Evolutionary conservation across 352 stramenopile genomes (phyloP), one percentile per base, ranked within the genome.

Genomic region (Pythium guiyangense): DNA sequence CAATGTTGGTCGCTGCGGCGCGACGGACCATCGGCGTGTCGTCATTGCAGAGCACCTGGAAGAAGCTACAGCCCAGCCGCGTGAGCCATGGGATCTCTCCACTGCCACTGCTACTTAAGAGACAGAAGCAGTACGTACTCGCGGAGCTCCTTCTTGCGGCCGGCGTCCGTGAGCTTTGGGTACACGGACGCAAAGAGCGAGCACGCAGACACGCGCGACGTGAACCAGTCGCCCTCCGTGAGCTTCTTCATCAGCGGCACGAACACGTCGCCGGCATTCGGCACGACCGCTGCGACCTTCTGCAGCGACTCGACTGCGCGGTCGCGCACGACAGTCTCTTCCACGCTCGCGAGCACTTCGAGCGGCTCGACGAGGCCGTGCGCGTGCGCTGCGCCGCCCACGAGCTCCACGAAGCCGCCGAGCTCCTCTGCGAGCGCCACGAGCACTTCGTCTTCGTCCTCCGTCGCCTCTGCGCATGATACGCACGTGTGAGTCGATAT

Each of bases 291-390:
- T 51, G 79, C 70, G 37, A 90, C 74, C 61, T 90, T 93, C 40
- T 89, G 76, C 59, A 93, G 63, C 12, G 83, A 86, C 49, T 80
- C 77, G 18, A 93, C 78, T 25, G 83, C 79, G 71, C 74, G 75
- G 54, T 97, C 88, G 12, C 94, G 78, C 26, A 98, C 94, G 17
- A 98, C 94, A 2, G 92, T 98, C 66, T 98, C 94, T 71, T 98
- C 94, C 8, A 97, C 84, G 47, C 72, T 79, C 4, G 87, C 89
- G 10, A 98, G 79, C 37, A 92, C 79, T 69, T 98, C 94, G 43
- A 98, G 90, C 9, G 88, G 88, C 37, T 97, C 71, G 8, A 98
- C 67, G 3, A 96, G 74, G 18, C 90, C 54, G 10, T 77, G 70
- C 6, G 79, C 74, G 59, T 89, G 67, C 18, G 82, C 63, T 0